Evolutionary conservation across 1,139 yeast genomes (phyloP).

Genomic region (Sugiyamaella neomexicana): DNA sequence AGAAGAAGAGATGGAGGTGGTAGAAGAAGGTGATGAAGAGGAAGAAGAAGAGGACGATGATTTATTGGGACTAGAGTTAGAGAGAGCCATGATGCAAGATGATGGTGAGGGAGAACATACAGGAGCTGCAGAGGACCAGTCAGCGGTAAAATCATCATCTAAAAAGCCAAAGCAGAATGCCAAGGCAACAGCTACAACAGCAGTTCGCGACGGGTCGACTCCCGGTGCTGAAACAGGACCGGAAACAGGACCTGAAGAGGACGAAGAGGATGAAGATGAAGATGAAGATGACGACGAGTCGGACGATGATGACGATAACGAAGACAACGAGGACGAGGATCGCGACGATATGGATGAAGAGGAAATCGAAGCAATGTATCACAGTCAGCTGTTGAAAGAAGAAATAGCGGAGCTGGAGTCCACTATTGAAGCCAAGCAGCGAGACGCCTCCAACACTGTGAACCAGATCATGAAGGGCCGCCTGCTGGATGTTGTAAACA

Average conservation of each 20-base stretch:
- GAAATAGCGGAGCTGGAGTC: conserved; percentile 81
- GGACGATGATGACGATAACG: conserved; percentile 55
- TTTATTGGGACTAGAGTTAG: conserved; percentile 31
- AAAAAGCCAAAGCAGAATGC: conserved; percentile 27
- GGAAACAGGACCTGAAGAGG: conserved; percentile 44
- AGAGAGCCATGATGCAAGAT: conserved; percentile 29
- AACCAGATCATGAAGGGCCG: conserved; percentile 88
- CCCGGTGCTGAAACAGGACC: conserved; percentile 43
- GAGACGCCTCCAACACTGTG: conserved; percentile 64
- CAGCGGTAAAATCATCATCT: conserved; percentile 16
- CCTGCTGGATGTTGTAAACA: conserved; percentile 75
- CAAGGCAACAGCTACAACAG: conserved; percentile 13
- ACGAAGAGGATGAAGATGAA: conserved; percentile 48
- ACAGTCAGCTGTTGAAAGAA: conserved; percentile 74
- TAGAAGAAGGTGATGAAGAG: conserved; percentile 29
- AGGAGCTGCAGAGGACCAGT: conserved; percentile 40
- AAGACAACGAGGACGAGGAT: conserved; percentile 50
- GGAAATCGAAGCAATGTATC: conserved; percentile 53
- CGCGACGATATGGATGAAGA: conserved; percentile 44
- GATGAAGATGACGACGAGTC: conserved; percentile 51
- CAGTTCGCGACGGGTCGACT: conserved; percentile 33
- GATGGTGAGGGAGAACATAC: conserved; percentile 34
- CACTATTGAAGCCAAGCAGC: conserved; percentile 74
- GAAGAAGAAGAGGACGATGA: conserved; percentile 34
- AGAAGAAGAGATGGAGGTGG: conserved; percentile 32